Conservation (phyloP, 305 asterid genomes). For the Solanum aculeatissimum region DNA sequence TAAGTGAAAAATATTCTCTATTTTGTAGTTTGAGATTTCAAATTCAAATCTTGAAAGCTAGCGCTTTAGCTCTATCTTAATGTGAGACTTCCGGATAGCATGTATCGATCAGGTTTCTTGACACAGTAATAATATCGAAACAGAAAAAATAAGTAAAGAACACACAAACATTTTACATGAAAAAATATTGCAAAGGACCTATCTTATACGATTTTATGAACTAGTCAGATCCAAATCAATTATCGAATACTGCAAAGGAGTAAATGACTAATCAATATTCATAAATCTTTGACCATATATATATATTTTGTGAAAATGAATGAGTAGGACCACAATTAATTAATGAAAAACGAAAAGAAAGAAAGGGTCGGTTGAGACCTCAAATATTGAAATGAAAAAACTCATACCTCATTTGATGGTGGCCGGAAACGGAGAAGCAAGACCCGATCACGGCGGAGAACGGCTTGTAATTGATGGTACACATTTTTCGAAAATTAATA, state of each 20-base stretch:
- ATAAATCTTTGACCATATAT: not conserved
- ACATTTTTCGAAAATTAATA: not conserved
- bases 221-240: not conserved
- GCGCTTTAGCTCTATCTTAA: no score
- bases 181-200: no score
- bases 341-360: not conserved
- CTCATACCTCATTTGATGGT: not conserved
- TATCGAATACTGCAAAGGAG: no score
- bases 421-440: not conserved
- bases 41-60: no score
- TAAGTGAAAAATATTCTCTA: no score
- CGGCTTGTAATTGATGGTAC: constrained; percentile 13
- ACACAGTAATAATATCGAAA: no score
- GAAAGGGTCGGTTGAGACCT: constrained; percentile 8
- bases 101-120: no score
- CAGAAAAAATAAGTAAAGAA: no score
- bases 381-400: not conserved
- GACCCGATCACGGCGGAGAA: constrained; percentile 12
- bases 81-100: no score
- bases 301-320: not conserved
- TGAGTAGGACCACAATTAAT: not conserved
- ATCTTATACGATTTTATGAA: no score
- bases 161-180: no score
- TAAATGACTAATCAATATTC: not conserved
- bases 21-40: no score